Evolutionary conservation across 2,329 filamentous ascomycete species (phyloP).

Genomic region (Neodidymelliopsis sp.): DNA sequence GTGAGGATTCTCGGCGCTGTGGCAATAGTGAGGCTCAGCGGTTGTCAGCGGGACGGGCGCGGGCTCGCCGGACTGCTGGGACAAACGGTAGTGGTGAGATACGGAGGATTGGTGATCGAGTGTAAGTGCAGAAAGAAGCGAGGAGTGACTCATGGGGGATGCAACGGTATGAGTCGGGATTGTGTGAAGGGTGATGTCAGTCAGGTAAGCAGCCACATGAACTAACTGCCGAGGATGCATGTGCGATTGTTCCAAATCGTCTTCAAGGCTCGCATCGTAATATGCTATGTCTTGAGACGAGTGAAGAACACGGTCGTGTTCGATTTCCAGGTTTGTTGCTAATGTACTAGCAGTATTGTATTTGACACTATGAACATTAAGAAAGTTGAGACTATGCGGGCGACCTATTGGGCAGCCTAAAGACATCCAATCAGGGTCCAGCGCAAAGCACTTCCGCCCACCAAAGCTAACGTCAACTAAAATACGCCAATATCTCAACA

Average conservation of each 20-base stretch:
- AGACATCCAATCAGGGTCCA: constrained; percentile 7
- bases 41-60: constrained; percentile 3
- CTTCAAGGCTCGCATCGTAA: too few relatives aligned
- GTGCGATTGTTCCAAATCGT: too few relatives aligned
- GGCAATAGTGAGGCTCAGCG: constrained; percentile 14
- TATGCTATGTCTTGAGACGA: too few relatives aligned
- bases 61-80: constrained; percentile 13
- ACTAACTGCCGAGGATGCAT: constrained; percentile 11
- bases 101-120: not conserved
- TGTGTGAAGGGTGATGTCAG: constrained; percentile 7
- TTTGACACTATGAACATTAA: not conserved
- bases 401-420: not conserved
- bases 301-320: too few relatives aligned
- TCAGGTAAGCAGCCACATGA: constrained; percentile 1
- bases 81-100: not conserved
- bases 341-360: too few relatives aligned
- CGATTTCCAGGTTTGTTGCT: too few relatives aligned
- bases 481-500: constrained; percentile 2
- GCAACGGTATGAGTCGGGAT: too few relatives aligned
- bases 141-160: too few relatives aligned
- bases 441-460: constrained; percentile 10
- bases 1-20: not conserved
- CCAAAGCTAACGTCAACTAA: not conserved
- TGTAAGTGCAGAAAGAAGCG: constrained; percentile 1
- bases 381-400: not conserved